phyloP scores from a whole-genome alignment of 2,329 filamentous ascomycete species.

The Chaetomium sp. region DNA sequence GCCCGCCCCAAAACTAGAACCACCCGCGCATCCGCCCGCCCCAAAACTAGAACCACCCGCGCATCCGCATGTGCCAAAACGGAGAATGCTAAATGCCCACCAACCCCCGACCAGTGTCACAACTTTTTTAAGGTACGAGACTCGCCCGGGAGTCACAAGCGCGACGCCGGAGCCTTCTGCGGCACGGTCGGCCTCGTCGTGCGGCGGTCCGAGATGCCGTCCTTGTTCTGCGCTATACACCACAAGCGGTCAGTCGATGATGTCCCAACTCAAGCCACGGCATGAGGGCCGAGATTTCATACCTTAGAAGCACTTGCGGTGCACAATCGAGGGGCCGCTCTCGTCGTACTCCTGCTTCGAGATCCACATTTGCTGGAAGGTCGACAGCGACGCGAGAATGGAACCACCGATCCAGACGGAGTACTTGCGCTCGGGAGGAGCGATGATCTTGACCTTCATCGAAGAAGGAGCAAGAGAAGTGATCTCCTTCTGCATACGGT shows the following conservation, averaged over 20 bases:
- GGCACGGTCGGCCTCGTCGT: conserved; percentile 35
- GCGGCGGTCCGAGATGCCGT: conserved; percentile 27
- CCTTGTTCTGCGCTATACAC: conserved; percentile 16
- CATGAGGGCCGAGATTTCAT: conserved; percentile 20
- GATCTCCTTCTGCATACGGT: conserved; percentile 99
- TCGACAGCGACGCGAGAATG: conserved; percentile 97
- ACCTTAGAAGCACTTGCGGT: conserved; percentile 99
- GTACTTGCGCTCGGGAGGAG: conserved; percentile 99
- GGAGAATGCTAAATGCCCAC: conserved; percentile 39
- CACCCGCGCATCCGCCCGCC: conserved; percentile 41
- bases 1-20: conserved; percentile 36
- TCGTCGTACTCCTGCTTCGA: conserved; percentile 99
- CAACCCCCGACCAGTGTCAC: conserved; percentile 49
- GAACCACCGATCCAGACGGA: conserved; percentile 99
- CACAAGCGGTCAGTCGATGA: background rate
- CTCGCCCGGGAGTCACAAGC: conserved; percentile 43
- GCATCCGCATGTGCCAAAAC: conserved; percentile 40
- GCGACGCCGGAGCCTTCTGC: conserved; percentile 38
- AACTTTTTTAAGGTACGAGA: conserved; percentile 53
- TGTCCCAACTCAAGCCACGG: background rate
- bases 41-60: conserved; percentile 44
- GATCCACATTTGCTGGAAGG: conserved; percentile 99
- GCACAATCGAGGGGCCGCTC: conserved; percentile 97
- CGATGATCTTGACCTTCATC: conserved; percentile 99
- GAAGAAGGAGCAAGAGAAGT: conserved; percentile 97